Evolutionary conservation across 169 alveolate genomes (phyloP).

Genomic region (Cryptosporidium felis): DNA sequence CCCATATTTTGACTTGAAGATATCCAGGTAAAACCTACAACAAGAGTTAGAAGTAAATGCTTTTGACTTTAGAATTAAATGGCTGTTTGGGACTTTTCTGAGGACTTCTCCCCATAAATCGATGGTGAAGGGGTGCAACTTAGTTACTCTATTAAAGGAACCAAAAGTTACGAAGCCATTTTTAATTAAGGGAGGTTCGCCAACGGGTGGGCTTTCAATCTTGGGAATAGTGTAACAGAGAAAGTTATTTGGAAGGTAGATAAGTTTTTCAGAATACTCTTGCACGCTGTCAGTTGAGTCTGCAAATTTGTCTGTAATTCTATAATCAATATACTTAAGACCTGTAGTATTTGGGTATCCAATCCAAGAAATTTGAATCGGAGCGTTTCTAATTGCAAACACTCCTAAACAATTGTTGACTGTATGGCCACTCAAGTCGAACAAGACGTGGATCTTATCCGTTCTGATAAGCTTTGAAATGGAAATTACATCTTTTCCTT

Average conservation of each 20-base stretch:
- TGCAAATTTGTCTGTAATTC: conserved; percentile 78
- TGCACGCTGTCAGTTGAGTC: conserved; percentile 74
- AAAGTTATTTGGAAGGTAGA: conserved; percentile 80
- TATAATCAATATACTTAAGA: conserved; percentile 79
- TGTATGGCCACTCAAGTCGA: conserved; percentile 86
- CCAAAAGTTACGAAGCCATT: conserved; percentile 82
- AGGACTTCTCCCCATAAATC: conserved; percentile 77
- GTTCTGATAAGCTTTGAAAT: conserved; percentile 75
- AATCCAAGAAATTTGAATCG: conserved; percentile 78
- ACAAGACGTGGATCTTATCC: conserved; percentile 80
- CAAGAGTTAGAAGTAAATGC: conserved; percentile 71
- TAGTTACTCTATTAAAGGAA: conserved; percentile 82
- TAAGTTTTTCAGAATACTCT: conserved; percentile 75
- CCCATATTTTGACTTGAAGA: conserved; percentile 1
- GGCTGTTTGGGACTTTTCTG: conserved; percentile 77
- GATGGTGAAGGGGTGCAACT: conserved; percentile 77
- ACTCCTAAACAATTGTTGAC: conserved; percentile 81
- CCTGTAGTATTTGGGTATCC: conserved; percentile 87
- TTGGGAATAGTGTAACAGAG: conserved; percentile 78
- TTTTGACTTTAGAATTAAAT: conserved; percentile 73
- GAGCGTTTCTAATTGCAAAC: conserved; percentile 81
- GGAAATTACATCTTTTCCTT: conserved; percentile 72
- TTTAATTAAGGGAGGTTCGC: conserved; percentile 73
- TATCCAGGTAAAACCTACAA: neutral
- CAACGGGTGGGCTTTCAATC: conserved; percentile 32